phyloP scores from a whole-genome alignment of 805 yeast genomes.

The Saturnispora serradocipensis region DNA sequence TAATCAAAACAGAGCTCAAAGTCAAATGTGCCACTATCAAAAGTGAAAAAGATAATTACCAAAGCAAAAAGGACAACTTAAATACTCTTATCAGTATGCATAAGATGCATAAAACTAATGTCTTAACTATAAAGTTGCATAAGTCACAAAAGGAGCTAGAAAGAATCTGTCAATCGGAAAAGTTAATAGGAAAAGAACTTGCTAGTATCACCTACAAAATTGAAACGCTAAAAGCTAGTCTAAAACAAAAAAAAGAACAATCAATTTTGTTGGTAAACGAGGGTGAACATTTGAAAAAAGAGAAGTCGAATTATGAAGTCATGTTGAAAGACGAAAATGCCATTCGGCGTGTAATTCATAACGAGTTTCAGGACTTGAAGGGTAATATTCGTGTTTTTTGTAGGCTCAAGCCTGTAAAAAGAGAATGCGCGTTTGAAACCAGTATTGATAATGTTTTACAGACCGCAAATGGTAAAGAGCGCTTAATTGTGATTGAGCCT shows the following conservation, averaged over 20 bases:
- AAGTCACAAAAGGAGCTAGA: background rate
- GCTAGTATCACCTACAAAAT: background rate
- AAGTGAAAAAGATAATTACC: background rate
- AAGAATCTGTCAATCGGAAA: background rate
- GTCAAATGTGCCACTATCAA: background rate
- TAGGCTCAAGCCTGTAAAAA: conserved; percentile 57
- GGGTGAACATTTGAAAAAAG: background rate
- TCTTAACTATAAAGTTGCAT: background rate
- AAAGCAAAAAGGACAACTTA: background rate
- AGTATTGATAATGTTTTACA: conserved; percentile 12
- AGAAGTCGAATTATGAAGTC: conserved; percentile 12
- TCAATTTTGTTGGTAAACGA: background rate
- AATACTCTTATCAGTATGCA: background rate
- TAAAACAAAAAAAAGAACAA: background rate
- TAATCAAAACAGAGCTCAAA: background rate
- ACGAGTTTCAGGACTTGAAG: conserved; percentile 71
- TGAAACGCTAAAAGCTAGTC: background rate
- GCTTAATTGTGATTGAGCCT: conserved; percentile 24
- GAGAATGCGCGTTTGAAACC: conserved; percentile 9
- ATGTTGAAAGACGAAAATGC: conserved; percentile 24
- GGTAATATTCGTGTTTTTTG: conserved; percentile 92
- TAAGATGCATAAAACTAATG: background rate
- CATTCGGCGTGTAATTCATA: conserved; percentile 54
- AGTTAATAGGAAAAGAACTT: background rate
- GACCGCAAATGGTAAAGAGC: conserved; percentile 20